Conservation (phyloP, 495 filamentous ascomycete species). For the Annulohypoxylon nitens region DNA sequence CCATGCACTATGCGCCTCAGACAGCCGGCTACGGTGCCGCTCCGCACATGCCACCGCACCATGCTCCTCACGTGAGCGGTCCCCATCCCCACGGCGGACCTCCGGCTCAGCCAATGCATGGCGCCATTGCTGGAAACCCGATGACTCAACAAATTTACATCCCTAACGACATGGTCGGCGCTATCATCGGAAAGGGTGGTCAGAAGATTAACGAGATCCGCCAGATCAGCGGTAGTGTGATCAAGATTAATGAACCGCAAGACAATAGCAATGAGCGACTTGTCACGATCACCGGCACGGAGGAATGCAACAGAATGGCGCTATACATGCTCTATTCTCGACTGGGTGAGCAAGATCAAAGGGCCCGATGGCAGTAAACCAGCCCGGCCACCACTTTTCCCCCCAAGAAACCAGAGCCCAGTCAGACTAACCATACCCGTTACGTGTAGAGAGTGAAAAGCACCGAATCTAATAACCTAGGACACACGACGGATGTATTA, state of each 20-base stretch:
- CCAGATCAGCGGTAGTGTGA: slow-evolving; percentile 95
- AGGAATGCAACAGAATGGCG: slow-evolving; percentile 99
- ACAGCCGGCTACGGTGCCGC: slow-evolving; percentile 74
- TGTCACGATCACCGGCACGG: slow-evolving; percentile 96
- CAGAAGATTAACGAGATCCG: slow-evolving; percentile 99
- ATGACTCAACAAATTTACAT: slow-evolving; percentile 99
- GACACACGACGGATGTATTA: slow-evolving; percentile 13
- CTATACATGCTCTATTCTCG: slow-evolving; percentile 98
- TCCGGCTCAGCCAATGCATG: slow-evolving; percentile 77
- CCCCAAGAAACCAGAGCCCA: background rate
- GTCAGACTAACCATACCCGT: slow-evolving; percentile 35
- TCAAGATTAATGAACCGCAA: slow-evolving; percentile 99
- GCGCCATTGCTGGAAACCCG: slow-evolving; percentile 81
- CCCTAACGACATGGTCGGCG: slow-evolving; percentile 99
- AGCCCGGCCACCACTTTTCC: background rate
- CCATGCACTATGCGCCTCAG: slow-evolving; percentile 76
- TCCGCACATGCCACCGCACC: slow-evolving; percentile 81
- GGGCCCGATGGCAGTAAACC: slow-evolving; percentile 29
- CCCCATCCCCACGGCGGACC: slow-evolving; percentile 68
- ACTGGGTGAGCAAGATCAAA: slow-evolving; percentile 78
- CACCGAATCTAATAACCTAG: slow-evolving; percentile 55
- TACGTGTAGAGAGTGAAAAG: slow-evolving; percentile 59
- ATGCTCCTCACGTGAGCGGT: slow-evolving; percentile 67
- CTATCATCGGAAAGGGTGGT: slow-evolving; percentile 98
- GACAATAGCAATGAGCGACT: slow-evolving; percentile 98